Evolutionary conservation across 2,329 filamentous ascomycete species (phyloP), one percentile per base, ranked within the genome.

Genomic region (Aureobasidium sp.): DNA sequence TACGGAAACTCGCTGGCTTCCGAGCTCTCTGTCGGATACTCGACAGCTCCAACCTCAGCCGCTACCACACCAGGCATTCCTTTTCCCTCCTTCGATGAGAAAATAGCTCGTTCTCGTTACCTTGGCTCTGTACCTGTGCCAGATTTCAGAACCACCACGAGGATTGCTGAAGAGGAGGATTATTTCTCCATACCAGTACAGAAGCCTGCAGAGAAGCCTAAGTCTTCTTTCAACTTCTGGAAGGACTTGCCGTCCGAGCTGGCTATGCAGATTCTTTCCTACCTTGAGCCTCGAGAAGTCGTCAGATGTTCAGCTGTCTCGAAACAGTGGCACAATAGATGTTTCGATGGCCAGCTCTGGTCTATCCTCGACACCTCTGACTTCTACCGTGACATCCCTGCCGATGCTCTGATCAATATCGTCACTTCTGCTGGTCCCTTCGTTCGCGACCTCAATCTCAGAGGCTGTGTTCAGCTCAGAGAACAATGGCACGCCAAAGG

Each of bases 311-410:
- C 93, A 0, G 79, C 84, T 20, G 88, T 94, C 24, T 93, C 86
- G 71, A 91, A 86, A 73, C 76, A 82, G 6, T 97, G 94, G 79
- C 81, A 96, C 73, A 81, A 82, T 52, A 86, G 90, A 75, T 97
- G 93, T 76, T 96, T 93, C 69, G 93, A 99, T 73, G 94, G 94
- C 1, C 94, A 99, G 76, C 77, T 97, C 17, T 99, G 94, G 94
- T 87, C 86, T 3, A 85, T 83, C 46, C 82, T 97, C 53, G 92
- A 97, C 60, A 78, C 73, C 8, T 87, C 91, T 8, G 86, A 89
- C 55, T 97, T 93, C 74, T 97, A 97, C 72, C 84, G 83, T 66
- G 84, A 92, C 59, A 97, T 97, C 66, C 88, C 93, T 0, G 89
- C 89, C 26, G 86, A 90, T 66, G 89, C 90, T 0, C 77, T 99